Evolutionary conservation across 1,284 basidiomycete species (phyloP).

Genomic region (Ganoderma resinaceum): DNA sequence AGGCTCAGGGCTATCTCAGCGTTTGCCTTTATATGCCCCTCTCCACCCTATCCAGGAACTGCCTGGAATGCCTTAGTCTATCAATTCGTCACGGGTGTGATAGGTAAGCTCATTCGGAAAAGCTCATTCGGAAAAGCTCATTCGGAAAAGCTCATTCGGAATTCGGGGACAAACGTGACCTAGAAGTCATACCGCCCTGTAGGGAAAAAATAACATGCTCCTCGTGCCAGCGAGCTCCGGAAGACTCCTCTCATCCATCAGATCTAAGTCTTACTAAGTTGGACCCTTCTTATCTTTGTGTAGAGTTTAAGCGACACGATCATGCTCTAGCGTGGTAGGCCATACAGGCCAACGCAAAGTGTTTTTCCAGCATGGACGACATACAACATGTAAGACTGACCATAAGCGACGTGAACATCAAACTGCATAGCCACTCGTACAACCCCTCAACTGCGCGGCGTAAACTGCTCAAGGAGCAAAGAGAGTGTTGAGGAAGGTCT

Average conservation of each 20-base stretch:
- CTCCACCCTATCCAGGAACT: background rate
- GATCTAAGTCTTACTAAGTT: background rate
- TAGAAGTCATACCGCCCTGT: background rate
- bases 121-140: no score
- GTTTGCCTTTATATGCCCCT: background rate
- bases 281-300: background rate
- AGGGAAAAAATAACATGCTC: background rate
- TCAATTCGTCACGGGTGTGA: background rate
- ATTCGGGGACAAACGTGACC: background rate
- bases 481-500: slow-evolving; percentile 88
- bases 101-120: background rate
- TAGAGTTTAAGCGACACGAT: background rate
- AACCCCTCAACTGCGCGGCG: slow-evolving; percentile 6
- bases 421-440: slow-evolving; percentile 34
- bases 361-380: slow-evolving; percentile 32
- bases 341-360: slow-evolving; percentile 4
- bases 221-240: background rate
- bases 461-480: slow-evolving; percentile 76
- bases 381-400: slow-evolving; percentile 38
- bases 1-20: background rate
- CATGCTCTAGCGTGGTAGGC: background rate
- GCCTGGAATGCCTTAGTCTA: no score
- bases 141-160: background rate
- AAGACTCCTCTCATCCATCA: background rate
- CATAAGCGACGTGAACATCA: slow-evolving; percentile 29